Evolutionary conservation across 1,284 basidiomycete species (phyloP), one percentile per base, ranked within the genome.

Genomic region (Naganishia sp.): DNA sequence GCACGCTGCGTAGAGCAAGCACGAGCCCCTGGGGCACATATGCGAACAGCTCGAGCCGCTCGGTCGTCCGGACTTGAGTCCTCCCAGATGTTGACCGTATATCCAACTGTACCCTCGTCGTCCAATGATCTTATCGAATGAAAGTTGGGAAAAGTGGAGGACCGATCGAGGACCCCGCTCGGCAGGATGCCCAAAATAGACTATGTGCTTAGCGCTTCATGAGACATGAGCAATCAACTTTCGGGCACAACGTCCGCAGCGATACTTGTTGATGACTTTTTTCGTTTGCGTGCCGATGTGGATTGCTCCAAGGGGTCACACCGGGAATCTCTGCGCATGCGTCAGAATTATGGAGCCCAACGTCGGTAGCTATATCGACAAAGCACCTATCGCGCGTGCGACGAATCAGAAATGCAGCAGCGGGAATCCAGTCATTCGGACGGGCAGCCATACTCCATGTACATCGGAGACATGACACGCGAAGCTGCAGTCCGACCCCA

Each of bases 271-370:
- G n/a, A 21, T 21, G 11, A 17, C 23, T 25, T 28, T 45, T 31
- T 58, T 58, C 43, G 56, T 58, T 47, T 58, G 43, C 56, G 43
- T 32, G 43, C 56, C 54, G 41, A 56, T 56, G 54, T 45, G 54
- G 41, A 15, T 45, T 45, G 9, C 17, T 28, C 18, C 25, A 31
- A 28, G 41, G 54, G 54, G 39, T 41, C 53, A 25, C 42, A 18
- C n/a, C 23, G 23, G 43, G 23, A 25, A 23, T 25, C 10, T 9
- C 10, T 45, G 9, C n/a, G 25, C 9, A 32, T 42, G 41, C 42
- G 5, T 28, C n/a, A 9, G n/a, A 15, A 25, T 21, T 15, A 56
- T 28, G 39, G 41, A 43, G 41, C 39, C 54, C 41, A 56, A n/a
- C 41, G 35, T 39, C 35, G 35, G 35, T 39, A 39, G 35, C 35